A percentile compares a stretch with the other conserved stretches of the same genome.
These are phyloP conservation scores for Royoungia palumana DNA, from an alignment of 768 basidiomycete genomes.

Conservation along the genomic window DNA sequence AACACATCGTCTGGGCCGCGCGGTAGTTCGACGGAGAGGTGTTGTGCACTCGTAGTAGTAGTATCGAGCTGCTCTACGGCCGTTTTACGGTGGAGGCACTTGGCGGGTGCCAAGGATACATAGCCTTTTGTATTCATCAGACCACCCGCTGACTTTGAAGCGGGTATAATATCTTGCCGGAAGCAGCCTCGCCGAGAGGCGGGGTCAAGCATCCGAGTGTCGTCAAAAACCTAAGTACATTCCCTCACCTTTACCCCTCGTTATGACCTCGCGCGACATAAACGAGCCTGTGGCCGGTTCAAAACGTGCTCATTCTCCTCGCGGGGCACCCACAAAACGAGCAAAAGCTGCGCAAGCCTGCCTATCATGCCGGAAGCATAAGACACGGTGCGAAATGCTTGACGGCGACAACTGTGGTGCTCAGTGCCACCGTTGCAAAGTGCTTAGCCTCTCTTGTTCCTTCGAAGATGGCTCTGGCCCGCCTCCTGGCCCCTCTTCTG, in stretches of 20 bases:
- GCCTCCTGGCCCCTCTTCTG: conserved; percentile 14
- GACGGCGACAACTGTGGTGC: conserved; percentile 35
- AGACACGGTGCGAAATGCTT: conserved; percentile 50
- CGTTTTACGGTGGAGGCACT: neutral
- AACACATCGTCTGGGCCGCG: neutral
- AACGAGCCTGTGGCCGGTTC: conserved; percentile 23
- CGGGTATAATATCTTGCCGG: conserved; percentile 14
- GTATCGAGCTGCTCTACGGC: neutral
- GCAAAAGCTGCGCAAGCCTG: conserved; percentile 46
- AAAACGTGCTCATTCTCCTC: conserved; percentile 33
- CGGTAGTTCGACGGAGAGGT: neutral
- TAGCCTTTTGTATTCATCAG: conserved; percentile 4
- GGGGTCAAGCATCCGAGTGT: conserved; percentile 7
- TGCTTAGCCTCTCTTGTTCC: conserved; percentile 45
- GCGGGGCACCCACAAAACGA: conserved; percentile 33
- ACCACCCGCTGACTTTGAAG: conserved; percentile 27
- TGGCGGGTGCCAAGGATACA: too few relatives aligned
- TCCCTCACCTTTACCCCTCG: conserved; percentile 3
- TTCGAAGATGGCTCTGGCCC: conserved; percentile 35
- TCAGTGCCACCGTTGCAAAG: conserved; percentile 49
- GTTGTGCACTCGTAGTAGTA: neutral
- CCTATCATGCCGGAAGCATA: conserved; percentile 44
- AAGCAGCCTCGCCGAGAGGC: conserved; percentile 6
- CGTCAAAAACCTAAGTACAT: neutral
- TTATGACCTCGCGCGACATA: conserved; percentile 18